Percentiles rank a stretch among this genome's conserved stretches.
Conservation (phyloP, 768 basidiomycete species). For the Plicaturopsis crispa region DNA sequence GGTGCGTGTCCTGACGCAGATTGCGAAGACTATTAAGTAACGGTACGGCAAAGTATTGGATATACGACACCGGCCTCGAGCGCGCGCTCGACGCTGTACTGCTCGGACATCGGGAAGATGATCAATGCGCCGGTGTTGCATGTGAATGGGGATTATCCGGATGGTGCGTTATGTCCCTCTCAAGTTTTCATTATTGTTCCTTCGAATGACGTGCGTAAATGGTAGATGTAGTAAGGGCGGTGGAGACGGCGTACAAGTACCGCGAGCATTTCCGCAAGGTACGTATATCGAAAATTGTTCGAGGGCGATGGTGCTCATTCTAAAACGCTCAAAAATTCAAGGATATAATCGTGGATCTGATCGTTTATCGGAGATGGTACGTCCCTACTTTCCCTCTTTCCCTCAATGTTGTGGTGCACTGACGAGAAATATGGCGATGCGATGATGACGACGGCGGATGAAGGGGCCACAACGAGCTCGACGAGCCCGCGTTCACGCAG, state of each 20-base stretch:
- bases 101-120: conserved; percentile 86
- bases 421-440: too few relatives aligned
- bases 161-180: conserved; percentile 36
- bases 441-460: too few relatives aligned
- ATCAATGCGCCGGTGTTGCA: conserved; percentile 84
- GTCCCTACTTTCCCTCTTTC: conserved; percentile 10
- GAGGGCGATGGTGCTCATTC: too few relatives aligned
- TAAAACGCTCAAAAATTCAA: conserved; percentile 11
- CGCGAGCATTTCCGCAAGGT: conserved; percentile 80
- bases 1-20: too few relatives aligned
- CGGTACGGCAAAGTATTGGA: conserved; percentile 86
- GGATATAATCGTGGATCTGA: conserved; percentile 83
- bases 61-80: conserved; percentile 86
- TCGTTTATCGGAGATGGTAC: conserved; percentile 82
- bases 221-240: conserved; percentile 76
- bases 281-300: too few relatives aligned
- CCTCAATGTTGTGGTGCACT: neutral
- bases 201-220: neutral
- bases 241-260: conserved; percentile 86
- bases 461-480: conserved; percentile 86
- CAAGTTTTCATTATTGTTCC: neutral
- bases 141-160: conserved; percentile 87
- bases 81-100: conserved; percentile 82
- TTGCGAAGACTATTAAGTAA: too few relatives aligned
- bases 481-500: conserved; percentile 80